Evolutionary conservation across 345 rosid genomes (phyloP).

Genomic region (Sonneratia alba): DNA sequence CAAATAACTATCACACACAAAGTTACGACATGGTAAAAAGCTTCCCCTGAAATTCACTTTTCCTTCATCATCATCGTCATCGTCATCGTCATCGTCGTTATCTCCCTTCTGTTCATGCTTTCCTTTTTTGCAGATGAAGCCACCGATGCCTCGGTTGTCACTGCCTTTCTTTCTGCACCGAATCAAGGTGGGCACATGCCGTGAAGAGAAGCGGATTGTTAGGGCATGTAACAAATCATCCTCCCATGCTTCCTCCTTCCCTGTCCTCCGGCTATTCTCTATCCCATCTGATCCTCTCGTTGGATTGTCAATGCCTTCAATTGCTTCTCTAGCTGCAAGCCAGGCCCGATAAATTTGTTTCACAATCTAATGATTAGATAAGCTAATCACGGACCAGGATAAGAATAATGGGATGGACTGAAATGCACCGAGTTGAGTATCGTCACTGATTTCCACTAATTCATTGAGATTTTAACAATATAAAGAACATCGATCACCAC

Average conservation of each 20-base stretch:
- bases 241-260: background rate
- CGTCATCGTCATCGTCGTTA: background rate
- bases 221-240: background rate
- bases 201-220: background rate
- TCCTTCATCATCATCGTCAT: background rate
- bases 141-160: background rate
- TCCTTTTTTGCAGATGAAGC: too few species aligned
- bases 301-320: constrained; percentile 33
- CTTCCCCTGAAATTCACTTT: background rate
- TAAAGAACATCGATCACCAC: background rate
- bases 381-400: too few species aligned
- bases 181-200: background rate
- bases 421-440: too few species aligned
- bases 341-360: background rate
- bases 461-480: background rate
- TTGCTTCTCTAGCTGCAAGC: constrained; percentile 60
- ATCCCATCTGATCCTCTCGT: background rate
- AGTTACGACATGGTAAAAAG: too few species aligned
- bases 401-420: too few species aligned
- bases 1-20: background rate
- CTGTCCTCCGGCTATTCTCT: background rate
- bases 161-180: background rate
- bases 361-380: background rate
- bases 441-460: background rate
- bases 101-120: too few species aligned